These are phyloP conservation scores for Diutina neorugosa DNA, from an alignment of 1,139 yeast genomes.

Conservation along the genomic window DNA sequence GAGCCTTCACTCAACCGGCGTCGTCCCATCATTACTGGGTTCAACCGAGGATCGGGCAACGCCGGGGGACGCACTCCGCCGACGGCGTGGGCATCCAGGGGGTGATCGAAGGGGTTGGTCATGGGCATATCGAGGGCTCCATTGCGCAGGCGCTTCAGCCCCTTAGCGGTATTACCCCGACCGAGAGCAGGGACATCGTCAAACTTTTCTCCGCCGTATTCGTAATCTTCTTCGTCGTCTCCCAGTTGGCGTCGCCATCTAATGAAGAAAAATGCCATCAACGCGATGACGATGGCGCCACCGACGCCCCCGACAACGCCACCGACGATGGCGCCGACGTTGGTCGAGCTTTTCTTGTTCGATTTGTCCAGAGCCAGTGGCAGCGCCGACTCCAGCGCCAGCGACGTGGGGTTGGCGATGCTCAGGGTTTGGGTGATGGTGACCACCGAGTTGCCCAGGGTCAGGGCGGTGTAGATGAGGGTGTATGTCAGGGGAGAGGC, in stretches of 20 bases:
- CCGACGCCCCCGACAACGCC: slow-evolving; percentile 58
- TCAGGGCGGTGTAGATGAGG: not conserved
- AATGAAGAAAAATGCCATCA: slow-evolving; percentile 32
- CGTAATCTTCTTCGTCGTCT: slow-evolving; percentile 35
- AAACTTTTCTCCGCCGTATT: slow-evolving; percentile 16
- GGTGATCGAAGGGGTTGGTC: slow-evolving; percentile 48
- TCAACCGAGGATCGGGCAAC: slow-evolving; percentile 41
- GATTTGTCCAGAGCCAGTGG: not conserved
- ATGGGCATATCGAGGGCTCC: slow-evolving; percentile 31
- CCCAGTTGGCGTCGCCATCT: slow-evolving; percentile 27
- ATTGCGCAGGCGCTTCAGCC: slow-evolving; percentile 11
- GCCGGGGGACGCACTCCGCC: slow-evolving; percentile 5
- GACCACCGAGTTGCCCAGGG: not conserved
- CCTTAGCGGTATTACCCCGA: slow-evolving; percentile 21
- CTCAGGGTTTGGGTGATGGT: slow-evolving; percentile 3
- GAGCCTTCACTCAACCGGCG: slow-evolving; percentile 65
- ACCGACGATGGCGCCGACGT: slow-evolving; percentile 51
- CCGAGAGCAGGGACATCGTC: slow-evolving; percentile 12
- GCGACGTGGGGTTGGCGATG: not conserved
- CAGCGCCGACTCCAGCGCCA: not conserved
- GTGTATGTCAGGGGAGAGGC: not conserved
- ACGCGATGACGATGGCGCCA: slow-evolving; percentile 33
- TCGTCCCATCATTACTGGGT: slow-evolving; percentile 62
- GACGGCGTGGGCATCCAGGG: slow-evolving; percentile 21
- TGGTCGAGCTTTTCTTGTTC: slow-evolving; percentile 10